Percentiles rank a stretch among this genome's conserved stretches.
Conservation (phyloP, 2,329 filamentous ascomycete species). For the Hypoxylon sp. region DNA sequence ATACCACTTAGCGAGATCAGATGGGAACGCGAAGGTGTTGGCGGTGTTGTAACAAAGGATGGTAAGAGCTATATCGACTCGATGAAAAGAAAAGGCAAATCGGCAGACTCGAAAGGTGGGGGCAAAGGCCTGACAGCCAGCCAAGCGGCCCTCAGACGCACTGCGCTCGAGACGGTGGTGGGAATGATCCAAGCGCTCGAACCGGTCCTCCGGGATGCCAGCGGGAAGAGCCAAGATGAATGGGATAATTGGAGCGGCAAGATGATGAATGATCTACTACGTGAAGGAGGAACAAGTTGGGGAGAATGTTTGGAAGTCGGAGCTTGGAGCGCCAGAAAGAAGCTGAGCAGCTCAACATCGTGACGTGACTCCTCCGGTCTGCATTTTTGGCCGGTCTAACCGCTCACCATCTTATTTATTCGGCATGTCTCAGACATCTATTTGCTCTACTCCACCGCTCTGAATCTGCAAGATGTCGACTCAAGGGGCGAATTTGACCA, state of each 20-base stretch:
- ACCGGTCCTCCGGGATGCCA: conserved; percentile 82
- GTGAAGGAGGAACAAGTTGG: conserved; percentile 81
- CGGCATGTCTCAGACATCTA: conserved; percentile 31
- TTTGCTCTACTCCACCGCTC: conserved; percentile 25
- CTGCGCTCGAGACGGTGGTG: conserved; percentile 83
- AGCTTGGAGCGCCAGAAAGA: conserved; percentile 90
- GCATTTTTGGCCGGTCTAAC: conserved; percentile 21
- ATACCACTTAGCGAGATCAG: conserved; percentile 86
- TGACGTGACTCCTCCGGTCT: conserved; percentile 29
- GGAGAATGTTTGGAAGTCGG: conserved; percentile 89
- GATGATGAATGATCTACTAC: conserved; percentile 86
- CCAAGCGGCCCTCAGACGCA: conserved; percentile 80
- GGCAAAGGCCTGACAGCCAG: conserved; percentile 71
- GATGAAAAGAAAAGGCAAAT: conserved; percentile 62
- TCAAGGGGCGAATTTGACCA: conserved; percentile 17
- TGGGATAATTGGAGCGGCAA: conserved; percentile 91
- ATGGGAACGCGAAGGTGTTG: conserved; percentile 85
- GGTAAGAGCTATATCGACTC: conserved; percentile 71
- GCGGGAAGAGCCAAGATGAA: conserved; percentile 88
- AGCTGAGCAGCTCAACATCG: conserved; percentile 43
- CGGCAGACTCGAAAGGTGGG: conserved; percentile 49
- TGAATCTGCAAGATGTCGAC: conserved; percentile 25
- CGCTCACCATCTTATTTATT: conserved; percentile 26
- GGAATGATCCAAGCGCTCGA: conserved; percentile 89
- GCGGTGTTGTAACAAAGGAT: conserved; percentile 71